Evolutionary conservation across 1,284 basidiomycete genomes (phyloP), one percentile per base, ranked within the genome.

Genomic region (Ustilago nuda): DNA sequence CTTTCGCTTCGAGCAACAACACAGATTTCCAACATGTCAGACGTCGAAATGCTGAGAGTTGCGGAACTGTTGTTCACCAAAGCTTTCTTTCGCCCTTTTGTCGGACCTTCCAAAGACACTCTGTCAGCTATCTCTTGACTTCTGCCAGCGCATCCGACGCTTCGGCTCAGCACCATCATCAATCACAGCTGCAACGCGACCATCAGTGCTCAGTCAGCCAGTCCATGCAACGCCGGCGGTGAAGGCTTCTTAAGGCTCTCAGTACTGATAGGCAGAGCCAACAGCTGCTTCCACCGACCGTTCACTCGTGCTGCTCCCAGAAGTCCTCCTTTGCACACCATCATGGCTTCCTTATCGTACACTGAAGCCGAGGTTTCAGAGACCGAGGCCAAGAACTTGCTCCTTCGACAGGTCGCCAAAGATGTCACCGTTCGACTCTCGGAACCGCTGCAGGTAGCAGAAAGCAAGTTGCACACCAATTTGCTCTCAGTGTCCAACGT

Each of bases 361-460:
- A 70, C 48, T 36, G 66, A 67, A 74, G 37, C 33, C 62, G 17
- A 59, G 68, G 27, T 58, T 52, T 56, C 69, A 41, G 71, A 64
- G 63, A 59, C 53, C 39, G 74, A 93, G 91, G 73, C 89, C 89
- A 37, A 82, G 76, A 70, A 74, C 43, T 67, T 82, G 27, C 46
- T 73, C 46, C 66, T 84, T 11, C 74, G 80, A 39, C 82, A 84
- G 62, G 51, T 84, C 19, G 72, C 76, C n/a, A 74, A 79, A 41
- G 80, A 81, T 66, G 82, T 83, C 50, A 79, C 61, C 30, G 70
- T 83, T n/a, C 76, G 82, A 36, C 59, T 84, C n/a, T 82, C 82
- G 12, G 64, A 71, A n/a, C 82, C 82, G 11, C 67, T 82, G 11
- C 30, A 69, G 27, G 65, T 66, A 17, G 68, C 66, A 5, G 71